Conservation (phyloP, 1,284 basidiomycete species). For the Tilletia caries region DNA sequence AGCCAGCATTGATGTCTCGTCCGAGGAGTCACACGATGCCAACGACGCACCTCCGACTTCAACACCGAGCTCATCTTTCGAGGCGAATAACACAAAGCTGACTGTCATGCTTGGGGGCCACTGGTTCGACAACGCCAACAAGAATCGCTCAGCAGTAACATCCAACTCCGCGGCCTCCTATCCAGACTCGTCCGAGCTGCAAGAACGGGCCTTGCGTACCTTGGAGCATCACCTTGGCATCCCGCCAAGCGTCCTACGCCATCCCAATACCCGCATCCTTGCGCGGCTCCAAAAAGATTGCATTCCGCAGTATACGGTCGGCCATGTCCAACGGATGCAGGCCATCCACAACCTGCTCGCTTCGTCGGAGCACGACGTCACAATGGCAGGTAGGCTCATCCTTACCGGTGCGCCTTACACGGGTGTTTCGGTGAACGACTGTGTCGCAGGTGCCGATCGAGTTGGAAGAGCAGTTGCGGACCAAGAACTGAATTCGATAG, state of each 20-base stretch:
- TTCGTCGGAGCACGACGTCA: conserved; percentile 23
- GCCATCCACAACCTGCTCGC: conserved; percentile 62
- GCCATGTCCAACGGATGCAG: conserved; percentile 69
- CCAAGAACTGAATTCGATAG: background rate
- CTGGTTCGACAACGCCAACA: conserved; percentile 32
- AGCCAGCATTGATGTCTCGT: background rate
- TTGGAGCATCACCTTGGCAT: conserved; percentile 37
- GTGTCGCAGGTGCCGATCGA: conserved; percentile 58
- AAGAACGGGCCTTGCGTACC: conserved; percentile 29
- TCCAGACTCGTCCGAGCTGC: background rate
- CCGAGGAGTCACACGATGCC: background rate
- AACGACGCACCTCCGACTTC: conserved; percentile 17
- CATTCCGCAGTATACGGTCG: conserved; percentile 77
- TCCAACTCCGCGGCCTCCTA: conserved; percentile 58
- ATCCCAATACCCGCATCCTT: conserved; percentile 52
- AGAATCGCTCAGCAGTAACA: conserved; percentile 22
- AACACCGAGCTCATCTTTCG: background rate
- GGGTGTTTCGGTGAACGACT: conserved; percentile 87
- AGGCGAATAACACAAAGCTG: conserved; percentile 61
- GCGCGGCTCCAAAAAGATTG: conserved; percentile 66
- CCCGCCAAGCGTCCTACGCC: conserved; percentile 15
- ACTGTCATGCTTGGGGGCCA: conserved; percentile 89
- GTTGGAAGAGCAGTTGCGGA: background rate
- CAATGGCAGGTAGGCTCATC: conserved; percentile 66
- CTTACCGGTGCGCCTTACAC: conserved; percentile 81